Evolutionary conservation across 768 basidiomycete genomes (phyloP).

Genomic region (Leccinum longicurvipes): DNA sequence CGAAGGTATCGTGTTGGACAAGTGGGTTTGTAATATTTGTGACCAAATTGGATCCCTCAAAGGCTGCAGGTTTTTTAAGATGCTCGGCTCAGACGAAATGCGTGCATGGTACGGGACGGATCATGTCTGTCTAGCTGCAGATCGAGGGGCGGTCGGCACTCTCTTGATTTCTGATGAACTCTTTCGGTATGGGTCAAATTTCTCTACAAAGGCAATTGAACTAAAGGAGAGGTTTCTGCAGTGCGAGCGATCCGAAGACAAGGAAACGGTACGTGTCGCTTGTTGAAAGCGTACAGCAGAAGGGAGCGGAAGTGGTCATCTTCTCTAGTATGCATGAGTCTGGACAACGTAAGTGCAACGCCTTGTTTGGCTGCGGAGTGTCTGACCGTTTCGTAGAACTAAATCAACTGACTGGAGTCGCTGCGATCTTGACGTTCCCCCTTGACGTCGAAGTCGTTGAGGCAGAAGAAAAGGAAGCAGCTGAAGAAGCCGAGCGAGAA

Average conservation of each 20-base stretch:
- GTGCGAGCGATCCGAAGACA: conserved; percentile 73
- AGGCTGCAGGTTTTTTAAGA: conserved; percentile 85
- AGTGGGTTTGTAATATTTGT: conserved; percentile 38
- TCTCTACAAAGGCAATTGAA: not conserved
- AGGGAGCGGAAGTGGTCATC: conserved; percentile 90
- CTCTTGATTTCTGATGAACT: conserved; percentile 93
- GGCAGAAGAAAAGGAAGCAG: conserved; percentile 81
- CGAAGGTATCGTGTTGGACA: conserved; percentile 90
- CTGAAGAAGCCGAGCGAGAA: conserved; percentile 37
- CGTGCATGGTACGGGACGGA: conserved; percentile 98
- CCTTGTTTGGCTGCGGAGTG: not conserved
- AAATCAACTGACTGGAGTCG: conserved; percentile 93
- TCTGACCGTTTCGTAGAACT: conserved; percentile 56
- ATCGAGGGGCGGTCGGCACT: conserved; percentile 91
- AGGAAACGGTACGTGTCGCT: conserved; percentile 84
- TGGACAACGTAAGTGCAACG: conserved; percentile 76
- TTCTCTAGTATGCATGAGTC: conserved; percentile 99
- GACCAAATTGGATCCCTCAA: not conserved
- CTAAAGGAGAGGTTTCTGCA: conserved; percentile 27
- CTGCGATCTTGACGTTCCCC: conserved; percentile 94
- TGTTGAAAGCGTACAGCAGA: conserved; percentile 84
- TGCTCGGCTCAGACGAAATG: conserved; percentile 91
- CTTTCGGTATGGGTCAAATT: conserved; percentile 61
- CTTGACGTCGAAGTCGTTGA: conserved; percentile 94
- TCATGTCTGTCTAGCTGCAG: conserved; percentile 88